Conservation (phyloP, 768 basidiomycete genomes). For the Crassisporium funariophilum region DNA sequence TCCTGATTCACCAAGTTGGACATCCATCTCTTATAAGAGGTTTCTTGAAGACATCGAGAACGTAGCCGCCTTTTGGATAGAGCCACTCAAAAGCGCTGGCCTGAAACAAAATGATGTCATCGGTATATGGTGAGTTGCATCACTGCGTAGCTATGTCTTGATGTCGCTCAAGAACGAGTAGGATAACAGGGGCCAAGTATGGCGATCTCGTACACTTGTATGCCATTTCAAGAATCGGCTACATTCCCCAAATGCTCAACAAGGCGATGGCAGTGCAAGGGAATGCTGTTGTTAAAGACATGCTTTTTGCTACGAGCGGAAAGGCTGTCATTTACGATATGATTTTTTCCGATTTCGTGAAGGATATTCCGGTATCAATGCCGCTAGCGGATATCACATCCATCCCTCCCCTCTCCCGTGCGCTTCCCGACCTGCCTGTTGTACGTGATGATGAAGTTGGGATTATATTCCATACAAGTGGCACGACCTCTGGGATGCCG, state of each 20-base stretch:
- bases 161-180: slow-evolving; percentile 23
- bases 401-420: neutral
- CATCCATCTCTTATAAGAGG: slow-evolving; percentile 32
- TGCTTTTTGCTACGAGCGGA: slow-evolving; percentile 56
- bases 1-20: slow-evolving; percentile 16
- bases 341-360: slow-evolving; percentile 40
- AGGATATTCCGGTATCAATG: neutral
- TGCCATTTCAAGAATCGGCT: slow-evolving; percentile 65
- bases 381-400: neutral
- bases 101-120: slow-evolving; percentile 53
- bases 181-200: slow-evolving; percentile 67
- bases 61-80: slow-evolving; percentile 59
- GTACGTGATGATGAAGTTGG: slow-evolving; percentile 30
- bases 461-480: slow-evolving; percentile 70
- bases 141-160: neutral
- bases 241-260: slow-evolving; percentile 67
- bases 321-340: slow-evolving; percentile 59
- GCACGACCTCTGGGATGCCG: slow-evolving; percentile 66
- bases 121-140: slow-evolving; percentile 62
- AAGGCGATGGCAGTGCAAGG: slow-evolving; percentile 52
- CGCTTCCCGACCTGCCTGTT: slow-evolving; percentile 42
- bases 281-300: slow-evolving; percentile 59
- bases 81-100: slow-evolving; percentile 38
- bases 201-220: slow-evolving; percentile 64
- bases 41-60: slow-evolving; percentile 59